These are phyloP conservation scores for Lactarius psammicola DNA, from an alignment of 768 basidiomycete species.

Conservation along the genomic window DNA sequence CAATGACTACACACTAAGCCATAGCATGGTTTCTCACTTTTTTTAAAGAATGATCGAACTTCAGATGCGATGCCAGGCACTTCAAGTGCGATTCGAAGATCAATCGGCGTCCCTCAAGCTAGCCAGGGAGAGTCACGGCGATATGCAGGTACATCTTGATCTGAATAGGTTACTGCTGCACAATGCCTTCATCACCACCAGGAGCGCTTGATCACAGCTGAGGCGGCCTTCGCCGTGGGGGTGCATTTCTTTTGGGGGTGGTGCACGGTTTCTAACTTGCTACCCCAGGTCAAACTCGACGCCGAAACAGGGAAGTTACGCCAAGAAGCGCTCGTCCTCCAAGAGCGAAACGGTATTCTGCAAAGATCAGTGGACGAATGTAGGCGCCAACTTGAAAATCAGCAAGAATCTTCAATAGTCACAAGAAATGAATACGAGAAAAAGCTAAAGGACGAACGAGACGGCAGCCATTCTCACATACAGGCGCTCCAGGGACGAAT, in stretches of 20 bases:
- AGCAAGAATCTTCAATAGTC: conserved; percentile 21
- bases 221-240: conserved; percentile 41
- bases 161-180: not conserved
- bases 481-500: conserved; percentile 24
- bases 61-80: conserved; percentile 36
- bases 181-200: conserved; percentile 24
- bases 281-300: conserved; percentile 34
- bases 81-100: conserved; percentile 62
- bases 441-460: conserved; percentile 22
- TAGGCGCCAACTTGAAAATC: conserved; percentile 19
- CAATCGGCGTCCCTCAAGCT: conserved; percentile 52
- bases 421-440: conserved; percentile 22
- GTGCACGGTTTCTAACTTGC: not conserved
- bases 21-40: not conserved
- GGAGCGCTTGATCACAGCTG: conserved; percentile 42
- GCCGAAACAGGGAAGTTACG: conserved; percentile 38
- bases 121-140: conserved; percentile 53
- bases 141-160: conserved; percentile 44
- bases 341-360: conserved; percentile 41
- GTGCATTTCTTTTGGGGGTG: conserved; percentile 13
- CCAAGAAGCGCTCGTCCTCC: conserved; percentile 41
- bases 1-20: not conserved
- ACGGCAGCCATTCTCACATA: conserved; percentile 19
- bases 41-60: conserved; percentile 22
- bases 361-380: conserved; percentile 30